Evolutionary conservation across 805 yeast species (phyloP), one percentile per base, ranked within the genome.

Genomic region (Ogataea paraovalis): DNA sequence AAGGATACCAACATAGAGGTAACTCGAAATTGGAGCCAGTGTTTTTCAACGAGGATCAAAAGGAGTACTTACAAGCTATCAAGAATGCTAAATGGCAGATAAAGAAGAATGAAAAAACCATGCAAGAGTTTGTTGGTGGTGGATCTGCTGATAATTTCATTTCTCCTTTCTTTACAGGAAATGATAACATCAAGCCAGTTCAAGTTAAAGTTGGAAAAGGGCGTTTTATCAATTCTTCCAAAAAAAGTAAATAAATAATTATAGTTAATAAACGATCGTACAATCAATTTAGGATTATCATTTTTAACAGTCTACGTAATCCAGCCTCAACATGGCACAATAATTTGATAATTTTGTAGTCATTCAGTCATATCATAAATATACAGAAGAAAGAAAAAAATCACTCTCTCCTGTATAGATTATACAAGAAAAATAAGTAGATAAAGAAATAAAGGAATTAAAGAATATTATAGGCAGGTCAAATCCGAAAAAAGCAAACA

Each of bases 111-210:
- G 97, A 91, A 60, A 91, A 91, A 65, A 73, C 86, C 48, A 70
- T 90, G 53, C 83, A 85, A 56, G 89, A 88, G 58, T 94, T 95
- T 85, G 83, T 91, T 43, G 97, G 97, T 16, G 96, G 96, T n/a
- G 94, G 94, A 5, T 82, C 90, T 45, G 91, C 97, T 45, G 87
- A 85, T 67, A 86, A 86, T 57, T 82, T 82, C 56, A 81, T 86
- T 43, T 85, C 96, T 13, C 99, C 99, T n/a, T 94, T 94, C 47
- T 78, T 74, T 37, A 73, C 82, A 33, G 80, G 85, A n/a, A 69
- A 82, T 64, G 78, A 82, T 63, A 62, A 63, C 43, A 59, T 69
- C 16, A 64, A 73, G 55, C 73, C 77, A 28, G 76, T 83, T 22
- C 83, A 86, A 28, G 91, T 90, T 19, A 79, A 76, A 50, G 87